Base-by-base conservation (phyloP, 1,139 yeast genomes). In the Trichomonascaceae sp. region DNA sequence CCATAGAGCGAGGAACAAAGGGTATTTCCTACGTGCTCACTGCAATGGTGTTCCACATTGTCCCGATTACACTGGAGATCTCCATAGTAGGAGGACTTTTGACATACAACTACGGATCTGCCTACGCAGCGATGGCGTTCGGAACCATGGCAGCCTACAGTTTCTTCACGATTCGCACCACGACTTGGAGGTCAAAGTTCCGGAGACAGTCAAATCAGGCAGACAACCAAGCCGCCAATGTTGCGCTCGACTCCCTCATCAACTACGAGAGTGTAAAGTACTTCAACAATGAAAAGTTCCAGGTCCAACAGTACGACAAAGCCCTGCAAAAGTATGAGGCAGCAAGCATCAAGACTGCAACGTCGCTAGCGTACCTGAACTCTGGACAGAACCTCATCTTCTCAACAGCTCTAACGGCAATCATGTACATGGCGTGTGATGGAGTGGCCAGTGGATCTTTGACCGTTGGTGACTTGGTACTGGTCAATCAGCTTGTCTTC, bases 361-460 rank as follows among this genome's bases (percentile, higher is more conserved):
- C 94, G 2, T 87, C 97, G 1, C 64, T 89, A 43, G 93, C 97
- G 3, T 85, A 71, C 50, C 65, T 89, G 43, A 89, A 89, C 48
- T 69, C 93, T 0, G 98, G 98, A 3, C 99, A 89, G 57, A 87
- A 82, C 54, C 53, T 85, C 36, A 89, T 89, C 20, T 89, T 92
- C 58, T 81, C 97, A 0, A 59, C 81, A 27, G 97, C 98, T 1
- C 64, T 92, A 45, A 89, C 98, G 1, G 85, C 78, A 2, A 89
- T 92, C 93, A 92, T 89, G 98, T 89, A 81, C 55, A 77, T 89
- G 94, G 97, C 96, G n/a, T 85, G 96, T 49, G 74, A 75, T 39
- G 97, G 97, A 20, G 93, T 89, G 11, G 75, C 85, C 9, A 59
- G 70, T 3, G 96, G 96, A 0, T 59, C 73, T 1, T 64, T 89